phyloP scores from a whole-genome alignment of 139 green algal genomes.

The Volvox africanus region DNA sequence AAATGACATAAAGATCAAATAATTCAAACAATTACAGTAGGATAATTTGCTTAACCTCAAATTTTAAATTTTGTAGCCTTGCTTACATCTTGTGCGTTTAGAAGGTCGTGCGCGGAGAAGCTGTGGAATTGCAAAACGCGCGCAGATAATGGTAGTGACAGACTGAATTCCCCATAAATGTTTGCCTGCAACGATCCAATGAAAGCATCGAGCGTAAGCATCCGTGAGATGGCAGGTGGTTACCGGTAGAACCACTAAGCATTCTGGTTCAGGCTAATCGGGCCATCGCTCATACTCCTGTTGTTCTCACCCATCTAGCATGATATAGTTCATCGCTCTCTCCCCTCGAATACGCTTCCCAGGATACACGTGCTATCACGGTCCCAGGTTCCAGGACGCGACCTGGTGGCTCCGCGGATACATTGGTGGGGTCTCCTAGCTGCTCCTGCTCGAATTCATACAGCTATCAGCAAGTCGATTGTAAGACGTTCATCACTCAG shows the following conservation, averaged over 20 bases:
- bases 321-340: conserved; percentile 24
- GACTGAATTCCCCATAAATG: neutral
- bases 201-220: too few species aligned
- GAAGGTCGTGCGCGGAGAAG: neutral
- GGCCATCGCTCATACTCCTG: neutral
- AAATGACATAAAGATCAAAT: too few species aligned
- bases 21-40: too few species aligned
- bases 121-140: neutral
- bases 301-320: neutral
- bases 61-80: too few species aligned
- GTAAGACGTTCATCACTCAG: too few species aligned
- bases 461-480: neutral
- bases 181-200: neutral
- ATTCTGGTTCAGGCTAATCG: too few species aligned
- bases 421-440: neutral
- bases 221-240: too few species aligned
- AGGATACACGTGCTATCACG: neutral
- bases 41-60: too few species aligned
- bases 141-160: neutral
- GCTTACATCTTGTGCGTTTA: neutral
- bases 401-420: neutral
- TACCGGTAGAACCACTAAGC: too few species aligned
- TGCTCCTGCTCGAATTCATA: neutral
- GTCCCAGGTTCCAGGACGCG: neutral
- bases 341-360: neutral